phyloP scores from a whole-genome alignment of 1,139 yeast genomes.

The Geotrichum restrictum region DNA sequence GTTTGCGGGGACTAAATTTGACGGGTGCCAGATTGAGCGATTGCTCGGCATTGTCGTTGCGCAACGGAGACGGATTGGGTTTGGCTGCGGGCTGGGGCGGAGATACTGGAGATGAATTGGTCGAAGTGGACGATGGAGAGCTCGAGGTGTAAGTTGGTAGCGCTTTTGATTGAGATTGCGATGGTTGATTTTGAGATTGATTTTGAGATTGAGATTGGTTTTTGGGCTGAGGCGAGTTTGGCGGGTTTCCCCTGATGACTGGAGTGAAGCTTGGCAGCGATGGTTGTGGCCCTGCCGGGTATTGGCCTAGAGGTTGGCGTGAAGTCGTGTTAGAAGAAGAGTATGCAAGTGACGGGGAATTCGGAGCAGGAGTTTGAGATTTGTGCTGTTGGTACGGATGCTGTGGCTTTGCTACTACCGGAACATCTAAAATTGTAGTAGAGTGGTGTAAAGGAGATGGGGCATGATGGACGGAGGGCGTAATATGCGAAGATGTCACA shows the following conservation, averaged over 20 bases:
- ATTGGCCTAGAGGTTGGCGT: constrained; percentile 12
- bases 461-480: not conserved
- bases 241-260: not conserved
- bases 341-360: constrained; percentile 11
- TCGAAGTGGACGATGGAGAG: not conserved
- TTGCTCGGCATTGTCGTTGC: not conserved
- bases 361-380: constrained; percentile 14
- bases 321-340: constrained; percentile 17
- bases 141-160: not conserved
- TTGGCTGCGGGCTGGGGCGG: not conserved
- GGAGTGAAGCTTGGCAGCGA: not conserved
- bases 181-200: not conserved
- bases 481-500: not conserved
- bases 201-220: not conserved
- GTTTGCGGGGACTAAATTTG: constrained; percentile 9
- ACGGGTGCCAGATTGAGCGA: not conserved
- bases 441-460: constrained; percentile 17
- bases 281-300: constrained; percentile 14
- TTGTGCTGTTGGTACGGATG: constrained; percentile 21
- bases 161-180: not conserved
- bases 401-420: constrained; percentile 21
- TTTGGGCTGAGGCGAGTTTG: not conserved
- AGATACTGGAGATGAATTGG: not conserved
- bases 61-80: not conserved
- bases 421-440: constrained; percentile 15